Percentiles rank a stretch among this genome's conserved stretches.
phyloP scores from a whole-genome alignment of 371 early-diverging fungal genomes.

The Lichtheimia hyalospora region DNA sequence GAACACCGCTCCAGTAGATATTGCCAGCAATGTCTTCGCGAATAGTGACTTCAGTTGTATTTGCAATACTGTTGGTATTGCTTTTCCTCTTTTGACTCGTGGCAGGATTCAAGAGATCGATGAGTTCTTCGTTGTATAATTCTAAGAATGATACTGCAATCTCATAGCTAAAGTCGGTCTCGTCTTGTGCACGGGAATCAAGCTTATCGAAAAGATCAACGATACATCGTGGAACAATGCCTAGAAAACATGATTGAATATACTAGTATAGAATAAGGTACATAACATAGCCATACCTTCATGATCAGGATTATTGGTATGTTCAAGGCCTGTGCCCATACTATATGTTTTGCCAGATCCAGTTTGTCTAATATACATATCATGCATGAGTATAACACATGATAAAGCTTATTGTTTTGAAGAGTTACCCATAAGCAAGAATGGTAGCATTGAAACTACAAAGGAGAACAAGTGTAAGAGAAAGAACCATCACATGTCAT shows the following conservation, averaged over 20 bases:
- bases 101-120: constrained; percentile 74
- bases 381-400: too few relatives aligned
- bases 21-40: constrained; percentile 94
- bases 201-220: constrained; percentile 57
- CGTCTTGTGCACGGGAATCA: constrained; percentile 39
- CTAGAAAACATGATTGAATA: constrained; percentile 36
- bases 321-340: constrained; percentile 52
- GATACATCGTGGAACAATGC: constrained; percentile 89
- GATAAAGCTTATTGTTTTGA: too few relatives aligned
- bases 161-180: constrained; percentile 55
- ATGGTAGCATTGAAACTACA: constrained; percentile 29
- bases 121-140: constrained; percentile 97
- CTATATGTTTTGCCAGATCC: constrained; percentile 61
- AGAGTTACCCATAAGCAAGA: constrained; percentile 35
- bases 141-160: constrained; percentile 88
- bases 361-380: too few relatives aligned
- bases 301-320: constrained; percentile 33
- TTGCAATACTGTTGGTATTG: constrained; percentile 5
- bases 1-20: constrained; percentile 89
- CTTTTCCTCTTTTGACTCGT: constrained; percentile 16
- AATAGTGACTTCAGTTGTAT: constrained; percentile 54
- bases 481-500: constrained; percentile 69
- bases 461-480: constrained; percentile 75
- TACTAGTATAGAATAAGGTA: background rate
- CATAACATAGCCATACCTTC: constrained; percentile 18